A percentile compares a stretch with the other conserved stretches of the same genome.
phyloP scores from a whole-genome alignment of 1,284 basidiomycete species.

The Ustilago shanxiensis region DNA sequence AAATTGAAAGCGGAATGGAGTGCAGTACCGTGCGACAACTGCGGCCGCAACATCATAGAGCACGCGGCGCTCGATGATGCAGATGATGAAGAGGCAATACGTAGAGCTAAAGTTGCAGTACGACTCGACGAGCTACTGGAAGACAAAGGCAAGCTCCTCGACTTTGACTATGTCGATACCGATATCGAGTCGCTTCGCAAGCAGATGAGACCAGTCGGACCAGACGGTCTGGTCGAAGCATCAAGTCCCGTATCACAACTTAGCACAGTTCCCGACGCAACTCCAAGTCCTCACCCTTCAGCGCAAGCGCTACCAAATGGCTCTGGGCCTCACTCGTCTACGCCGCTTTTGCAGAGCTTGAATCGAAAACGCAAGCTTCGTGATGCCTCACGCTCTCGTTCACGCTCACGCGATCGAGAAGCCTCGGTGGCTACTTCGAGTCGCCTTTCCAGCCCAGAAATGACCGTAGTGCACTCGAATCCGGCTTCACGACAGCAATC shows the following conservation, averaged over 20 bases:
- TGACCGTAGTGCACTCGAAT: conserved; percentile 45
- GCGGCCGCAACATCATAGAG: conserved; percentile 79
- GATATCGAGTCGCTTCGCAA: conserved; percentile 80
- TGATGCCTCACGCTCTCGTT: conserved; percentile 38
- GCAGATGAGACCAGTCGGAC: conserved; percentile 50
- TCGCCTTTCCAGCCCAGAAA: conserved; percentile 52
- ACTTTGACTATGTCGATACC: conserved; percentile 81
- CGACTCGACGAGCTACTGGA: conserved; percentile 86
- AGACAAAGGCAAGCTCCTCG: conserved; percentile 81
- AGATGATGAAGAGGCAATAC: conserved; percentile 69
- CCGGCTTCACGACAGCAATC: conserved; percentile 41
- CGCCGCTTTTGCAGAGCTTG: conserved; percentile 40
- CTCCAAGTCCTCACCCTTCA: conserved; percentile 44
- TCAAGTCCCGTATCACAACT: conserved; percentile 49
- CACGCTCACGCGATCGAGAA: conserved; percentile 44
- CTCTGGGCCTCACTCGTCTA: conserved; percentile 37
- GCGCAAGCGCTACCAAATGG: conserved; percentile 34
- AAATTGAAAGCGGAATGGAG: conserved; percentile 30
- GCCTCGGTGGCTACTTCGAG: conserved; percentile 54
- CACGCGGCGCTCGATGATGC: conserved; percentile 76
- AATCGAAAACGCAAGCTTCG: conserved; percentile 52
- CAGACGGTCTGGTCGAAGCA: conserved; percentile 45
- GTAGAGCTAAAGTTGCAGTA: conserved; percentile 82
- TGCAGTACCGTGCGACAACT: conserved; percentile 69
- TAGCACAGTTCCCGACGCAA: conserved; percentile 45